Conservation (phyloP, 2,329 filamentous ascomycete genomes). For the Pyrenophora graminea region DNA sequence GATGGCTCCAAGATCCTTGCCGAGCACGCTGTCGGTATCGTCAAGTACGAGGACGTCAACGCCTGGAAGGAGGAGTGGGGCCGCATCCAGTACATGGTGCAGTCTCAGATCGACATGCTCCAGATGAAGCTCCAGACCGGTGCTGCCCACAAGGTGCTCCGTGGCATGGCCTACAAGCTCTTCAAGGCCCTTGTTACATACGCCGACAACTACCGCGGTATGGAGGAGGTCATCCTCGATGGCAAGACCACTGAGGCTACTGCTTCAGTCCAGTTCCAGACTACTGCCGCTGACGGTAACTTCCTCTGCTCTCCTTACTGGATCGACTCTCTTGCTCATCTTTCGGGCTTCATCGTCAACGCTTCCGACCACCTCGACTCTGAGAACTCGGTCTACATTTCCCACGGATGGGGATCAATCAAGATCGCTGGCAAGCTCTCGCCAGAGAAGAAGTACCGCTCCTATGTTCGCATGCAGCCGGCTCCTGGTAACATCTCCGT, state of each 20-base stretch:
- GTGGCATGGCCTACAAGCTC: conserved; percentile 78
- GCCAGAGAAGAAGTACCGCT: conserved; percentile 59
- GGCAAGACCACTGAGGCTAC: conserved; percentile 61
- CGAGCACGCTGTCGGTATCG: conserved; percentile 66
- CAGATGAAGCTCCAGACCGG: conserved; percentile 67
- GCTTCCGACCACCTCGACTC: conserved; percentile 63
- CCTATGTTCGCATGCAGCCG: conserved; percentile 66
- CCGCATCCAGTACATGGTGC: conserved; percentile 64
- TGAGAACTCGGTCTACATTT: conserved; percentile 64
- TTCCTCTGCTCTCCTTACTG: conserved; percentile 64
- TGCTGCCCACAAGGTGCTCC: conserved; percentile 71
- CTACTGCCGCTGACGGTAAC: conserved; percentile 57
- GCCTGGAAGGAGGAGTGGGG: conserved; percentile 69
- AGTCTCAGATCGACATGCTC: conserved; percentile 65
- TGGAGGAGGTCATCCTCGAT: conserved; percentile 63
- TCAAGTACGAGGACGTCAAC: conserved; percentile 64
- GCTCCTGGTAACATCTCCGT: conserved; percentile 59
- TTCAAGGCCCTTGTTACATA: conserved; percentile 64
- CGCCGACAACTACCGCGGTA: conserved; percentile 60
- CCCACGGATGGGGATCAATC: conserved; percentile 65
- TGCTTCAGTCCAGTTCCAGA: conserved; percentile 59
- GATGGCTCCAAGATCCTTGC: conserved; percentile 60
- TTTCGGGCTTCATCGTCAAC: conserved; percentile 65
- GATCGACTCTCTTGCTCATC: conserved; percentile 62
- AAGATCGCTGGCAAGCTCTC: conserved; percentile 59